Evolutionary conservation across 2,329 filamentous ascomycete genomes (phyloP).

Genomic region (Sporothrix phasma): DNA sequence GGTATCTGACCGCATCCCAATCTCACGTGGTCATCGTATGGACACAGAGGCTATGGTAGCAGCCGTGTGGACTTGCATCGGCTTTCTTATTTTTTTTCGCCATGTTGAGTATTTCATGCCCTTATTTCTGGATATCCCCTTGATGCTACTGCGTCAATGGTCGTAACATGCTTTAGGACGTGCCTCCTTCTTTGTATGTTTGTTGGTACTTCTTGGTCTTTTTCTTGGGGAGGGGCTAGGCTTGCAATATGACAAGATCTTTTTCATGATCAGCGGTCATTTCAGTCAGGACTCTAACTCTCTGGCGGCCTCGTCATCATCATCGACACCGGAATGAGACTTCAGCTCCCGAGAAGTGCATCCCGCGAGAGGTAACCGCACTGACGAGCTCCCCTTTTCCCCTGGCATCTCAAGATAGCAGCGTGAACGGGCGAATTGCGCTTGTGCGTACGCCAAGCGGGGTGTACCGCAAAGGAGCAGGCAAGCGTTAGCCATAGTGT

Average conservation of each 20-base stretch:
- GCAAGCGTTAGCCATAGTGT: background rate
- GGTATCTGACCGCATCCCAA: constrained; percentile 9
- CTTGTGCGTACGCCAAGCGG: background rate
- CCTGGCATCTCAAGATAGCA: background rate
- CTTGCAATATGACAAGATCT: background rate
- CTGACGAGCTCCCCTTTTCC: background rate
- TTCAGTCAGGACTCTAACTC: background rate
- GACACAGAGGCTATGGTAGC: background rate
- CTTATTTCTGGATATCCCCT: background rate
- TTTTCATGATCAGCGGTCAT: background rate
- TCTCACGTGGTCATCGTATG: background rate
- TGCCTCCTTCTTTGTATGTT: background rate
- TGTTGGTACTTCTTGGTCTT: too few relatives aligned
- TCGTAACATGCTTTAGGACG: background rate
- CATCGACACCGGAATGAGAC: background rate
- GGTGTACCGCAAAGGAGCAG: background rate
- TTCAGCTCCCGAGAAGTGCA: background rate
- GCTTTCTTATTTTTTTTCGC: background rate
- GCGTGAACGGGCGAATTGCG: background rate
- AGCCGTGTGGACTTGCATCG: background rate
- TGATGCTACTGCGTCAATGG: background rate
- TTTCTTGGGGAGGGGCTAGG: background rate
- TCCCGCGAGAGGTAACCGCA: background rate
- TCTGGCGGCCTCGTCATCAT: background rate
- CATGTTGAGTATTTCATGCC: background rate